Base-by-base conservation (phyloP, 1,139 yeast genomes). In the Candida glucosophila region DNA sequence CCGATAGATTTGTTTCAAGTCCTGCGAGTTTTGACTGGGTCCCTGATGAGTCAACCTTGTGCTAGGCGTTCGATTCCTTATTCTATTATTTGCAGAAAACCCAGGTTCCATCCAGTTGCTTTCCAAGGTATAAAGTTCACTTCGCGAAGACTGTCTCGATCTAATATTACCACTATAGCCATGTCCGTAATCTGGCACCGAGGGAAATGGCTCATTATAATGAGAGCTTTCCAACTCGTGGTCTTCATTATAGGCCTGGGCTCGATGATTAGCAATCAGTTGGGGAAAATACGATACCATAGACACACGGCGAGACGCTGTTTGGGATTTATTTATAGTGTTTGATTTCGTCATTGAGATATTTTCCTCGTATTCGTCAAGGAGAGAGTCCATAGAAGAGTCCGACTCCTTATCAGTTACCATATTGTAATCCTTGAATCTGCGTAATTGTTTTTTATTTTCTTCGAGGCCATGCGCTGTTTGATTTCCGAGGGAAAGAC, bases 321-420 rank as follows among this genome's bases (percentile, higher is more conserved):
- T 47, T 20, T 53, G 35, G 19, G 63, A 49, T 13, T 34, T 34
- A 6, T 48, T 29, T 22, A 40, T 40, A 6, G 47, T 39, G 15
- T 44, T 38, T 3, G 61, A 49, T 29, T 43, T 48, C n/a, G 60
- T 42, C 20, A 44, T 40, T 4, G 56, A 44, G 20, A 60, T 49
- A 24, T 55, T 55, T 30, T 62, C 67, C 31, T 68, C 72, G 36
- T 69, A 71, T 33, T 65, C 71, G 31, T 70, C 76, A 10, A 73
- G 45, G 11, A 71, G 49, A 2, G 73, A 59, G 39, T 72, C 78
- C 53, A 70, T 52, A 2, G 69, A 58, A 2, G 74, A 66, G 12
- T 57, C 64, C 2, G 62, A 55, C 26, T 48, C 47, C 6, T 28
- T 26, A 19, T 33, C 34, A 9, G n/a, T 8, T 17, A 11, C 10